Conservation (phyloP, 352 stramenopile genomes). For the Globisporangium nagaii region DNA sequence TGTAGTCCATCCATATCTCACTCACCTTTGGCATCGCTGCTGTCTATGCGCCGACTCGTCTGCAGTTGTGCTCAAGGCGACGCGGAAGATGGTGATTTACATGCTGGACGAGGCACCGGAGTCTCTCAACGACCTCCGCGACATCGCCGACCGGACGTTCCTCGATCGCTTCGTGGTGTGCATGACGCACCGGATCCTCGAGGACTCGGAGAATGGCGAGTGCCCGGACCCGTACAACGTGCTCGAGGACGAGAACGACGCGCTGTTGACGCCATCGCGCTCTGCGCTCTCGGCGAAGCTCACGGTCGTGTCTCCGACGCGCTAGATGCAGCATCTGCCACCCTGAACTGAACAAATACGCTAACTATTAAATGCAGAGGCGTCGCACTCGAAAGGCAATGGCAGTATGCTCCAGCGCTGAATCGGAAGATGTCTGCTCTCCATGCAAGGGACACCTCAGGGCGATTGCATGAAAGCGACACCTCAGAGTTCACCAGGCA, state of each 20-base stretch:
- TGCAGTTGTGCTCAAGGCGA: conserved; percentile 72
- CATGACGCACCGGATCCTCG: conserved; percentile 37
- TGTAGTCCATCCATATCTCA: background rate
- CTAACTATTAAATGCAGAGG: too few relatives aligned
- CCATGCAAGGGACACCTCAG: too few relatives aligned
- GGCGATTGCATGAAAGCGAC: too few relatives aligned
- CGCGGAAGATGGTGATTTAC: conserved; percentile 42
- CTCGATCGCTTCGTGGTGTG: conserved; percentile 69
- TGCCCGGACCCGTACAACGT: conserved; percentile 61
- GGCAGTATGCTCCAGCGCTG: too few relatives aligned
- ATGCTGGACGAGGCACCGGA: conserved; percentile 54
- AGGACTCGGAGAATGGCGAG: conserved; percentile 67
- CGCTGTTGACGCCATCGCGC: conserved; percentile 25
- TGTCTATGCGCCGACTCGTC: background rate
- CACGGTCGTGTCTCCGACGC: background rate
- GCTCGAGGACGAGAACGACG: conserved; percentile 53
- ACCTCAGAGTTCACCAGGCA: too few relatives aligned
- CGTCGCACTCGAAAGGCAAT: too few relatives aligned
- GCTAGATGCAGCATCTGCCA: too few relatives aligned
- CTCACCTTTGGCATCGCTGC: background rate
- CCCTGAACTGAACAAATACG: too few relatives aligned
- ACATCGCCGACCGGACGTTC: conserved; percentile 49
- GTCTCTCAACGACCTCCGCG: conserved; percentile 48
- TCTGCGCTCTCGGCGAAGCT: conserved; percentile 6
- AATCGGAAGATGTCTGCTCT: too few relatives aligned